Evolutionary conservation across 495 filamentous ascomycete genomes (phyloP).

Genomic region (Friedmanniomyces simplex): DNA sequence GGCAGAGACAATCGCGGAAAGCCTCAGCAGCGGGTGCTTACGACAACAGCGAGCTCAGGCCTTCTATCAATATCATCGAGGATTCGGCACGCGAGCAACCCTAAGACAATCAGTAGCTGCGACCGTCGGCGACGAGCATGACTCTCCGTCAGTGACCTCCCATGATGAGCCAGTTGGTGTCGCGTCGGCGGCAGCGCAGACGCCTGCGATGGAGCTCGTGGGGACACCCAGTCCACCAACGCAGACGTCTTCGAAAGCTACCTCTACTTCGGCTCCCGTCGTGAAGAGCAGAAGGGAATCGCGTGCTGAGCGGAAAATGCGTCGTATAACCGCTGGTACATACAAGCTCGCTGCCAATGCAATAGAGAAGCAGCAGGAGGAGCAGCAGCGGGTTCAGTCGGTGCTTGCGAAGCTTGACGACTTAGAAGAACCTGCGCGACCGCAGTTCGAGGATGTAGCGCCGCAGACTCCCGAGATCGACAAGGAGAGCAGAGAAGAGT

Average conservation of each 20-base stretch:
- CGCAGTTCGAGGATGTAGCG: background rate
- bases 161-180: too few species aligned
- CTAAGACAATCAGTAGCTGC: too few species aligned
- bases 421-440: background rate
- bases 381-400: background rate
- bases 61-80: conserved; percentile 1
- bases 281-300: background rate
- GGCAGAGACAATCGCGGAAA: background rate
- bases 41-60: conserved; percentile 2
- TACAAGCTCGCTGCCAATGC: background rate
- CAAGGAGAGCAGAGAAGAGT: background rate
- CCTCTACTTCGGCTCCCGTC: background rate
- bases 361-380: background rate
- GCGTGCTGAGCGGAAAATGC: conserved; percentile 1
- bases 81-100: background rate
- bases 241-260: background rate
- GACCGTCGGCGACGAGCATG: too few species aligned
- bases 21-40: background rate
- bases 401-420: conserved; percentile 8
- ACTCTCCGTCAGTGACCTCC: too few species aligned
- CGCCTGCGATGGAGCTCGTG: too few species aligned
- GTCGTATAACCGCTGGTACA: conserved; percentile 5
- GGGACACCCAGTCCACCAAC: too few species aligned
- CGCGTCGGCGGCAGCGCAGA: too few species aligned
- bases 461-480: background rate